These are phyloP conservation scores for Xylaria telfairii DNA, from an alignment of 495 filamentous ascomycete genomes.

Conservation along the genomic window DNA sequence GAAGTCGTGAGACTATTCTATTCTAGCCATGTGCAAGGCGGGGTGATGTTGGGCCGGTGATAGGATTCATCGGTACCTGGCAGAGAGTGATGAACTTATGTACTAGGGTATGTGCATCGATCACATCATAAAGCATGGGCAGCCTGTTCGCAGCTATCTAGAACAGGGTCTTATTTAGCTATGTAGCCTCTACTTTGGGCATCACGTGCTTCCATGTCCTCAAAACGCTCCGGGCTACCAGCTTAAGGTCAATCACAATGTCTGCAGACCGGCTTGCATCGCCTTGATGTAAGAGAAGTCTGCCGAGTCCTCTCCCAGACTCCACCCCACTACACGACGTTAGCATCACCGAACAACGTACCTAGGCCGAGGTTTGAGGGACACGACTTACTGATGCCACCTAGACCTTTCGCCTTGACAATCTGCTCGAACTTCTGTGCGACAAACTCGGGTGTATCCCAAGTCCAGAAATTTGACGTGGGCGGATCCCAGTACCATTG, in stretches of 20 bases:
- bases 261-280: constrained; percentile 55
- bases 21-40: background rate
- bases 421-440: constrained; percentile 65
- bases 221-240: background rate
- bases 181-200: background rate
- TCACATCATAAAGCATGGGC: constrained; percentile 1
- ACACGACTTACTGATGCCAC: constrained; percentile 57
- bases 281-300: constrained; percentile 60
- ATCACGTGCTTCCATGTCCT: background rate
- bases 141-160: background rate
- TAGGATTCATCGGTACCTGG: constrained; percentile 1
- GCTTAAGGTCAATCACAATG: constrained; percentile 27
- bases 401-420: constrained; percentile 59
- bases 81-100: background rate
- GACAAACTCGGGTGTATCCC: constrained; percentile 67
- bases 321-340: constrained; percentile 55
- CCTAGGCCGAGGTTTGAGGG: background rate
- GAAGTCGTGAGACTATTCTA: background rate
- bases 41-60: background rate
- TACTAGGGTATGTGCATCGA: constrained; percentile 9
- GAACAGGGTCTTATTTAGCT: background rate
- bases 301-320: constrained; percentile 66
- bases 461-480: constrained; percentile 67
- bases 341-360: constrained; percentile 5
- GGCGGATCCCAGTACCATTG: constrained; percentile 66